A percentile compares a stretch with the other conserved stretches of the same genome.
These are phyloP conservation scores for Gloeophyllum trabeum DNA, from an alignment of 768 basidiomycete genomes.

Conservation along the genomic window DNA sequence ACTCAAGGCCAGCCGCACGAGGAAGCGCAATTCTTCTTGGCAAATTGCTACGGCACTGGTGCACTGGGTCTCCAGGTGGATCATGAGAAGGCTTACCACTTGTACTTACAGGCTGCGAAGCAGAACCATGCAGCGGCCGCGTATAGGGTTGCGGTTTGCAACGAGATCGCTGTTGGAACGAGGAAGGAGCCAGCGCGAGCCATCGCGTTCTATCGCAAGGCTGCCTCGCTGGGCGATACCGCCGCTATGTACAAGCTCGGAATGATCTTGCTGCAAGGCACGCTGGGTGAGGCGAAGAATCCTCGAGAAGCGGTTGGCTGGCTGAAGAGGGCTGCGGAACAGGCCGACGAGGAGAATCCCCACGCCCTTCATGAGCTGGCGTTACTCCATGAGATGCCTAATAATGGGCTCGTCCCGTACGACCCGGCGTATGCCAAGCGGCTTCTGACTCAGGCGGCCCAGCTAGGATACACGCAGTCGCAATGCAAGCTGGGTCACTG, in stretches of 20 bases:
- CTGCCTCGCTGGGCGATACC: constrained; percentile 91
- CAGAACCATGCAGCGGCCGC: constrained; percentile 93
- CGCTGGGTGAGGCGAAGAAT: constrained; percentile 74
- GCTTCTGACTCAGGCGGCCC: constrained; percentile 82
- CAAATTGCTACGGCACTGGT: constrained; percentile 94
- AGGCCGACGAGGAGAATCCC: constrained; percentile 97
- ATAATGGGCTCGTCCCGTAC: constrained; percentile 56
- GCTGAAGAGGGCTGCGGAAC: constrained; percentile 90
- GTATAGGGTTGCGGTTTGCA: constrained; percentile 97
- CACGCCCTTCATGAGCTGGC: constrained; percentile 97
- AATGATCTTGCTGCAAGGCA: constrained; percentile 87
- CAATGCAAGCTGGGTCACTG: constrained; percentile 95
- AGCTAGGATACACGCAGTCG: constrained; percentile 86
- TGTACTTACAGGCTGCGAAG: constrained; percentile 95
- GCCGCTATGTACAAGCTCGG: constrained; percentile 99
- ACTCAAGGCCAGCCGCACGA: constrained; percentile 87
- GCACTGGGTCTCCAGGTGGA: constrained; percentile 93
- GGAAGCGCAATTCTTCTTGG: constrained; percentile 97
- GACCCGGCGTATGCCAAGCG: constrained; percentile 79
- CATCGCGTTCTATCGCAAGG: constrained; percentile 92
- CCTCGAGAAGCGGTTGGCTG: constrained; percentile 89
- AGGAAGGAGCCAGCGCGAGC: constrained; percentile 81
- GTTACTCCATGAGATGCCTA: constrained; percentile 65
- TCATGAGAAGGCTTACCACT: constrained; percentile 94
- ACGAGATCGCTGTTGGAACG: constrained; percentile 96